These are phyloP conservation scores for Coniochaeta hoffmannii DNA, from an alignment of 2,329 filamentous ascomycete species.

Conservation along the genomic window DNA sequence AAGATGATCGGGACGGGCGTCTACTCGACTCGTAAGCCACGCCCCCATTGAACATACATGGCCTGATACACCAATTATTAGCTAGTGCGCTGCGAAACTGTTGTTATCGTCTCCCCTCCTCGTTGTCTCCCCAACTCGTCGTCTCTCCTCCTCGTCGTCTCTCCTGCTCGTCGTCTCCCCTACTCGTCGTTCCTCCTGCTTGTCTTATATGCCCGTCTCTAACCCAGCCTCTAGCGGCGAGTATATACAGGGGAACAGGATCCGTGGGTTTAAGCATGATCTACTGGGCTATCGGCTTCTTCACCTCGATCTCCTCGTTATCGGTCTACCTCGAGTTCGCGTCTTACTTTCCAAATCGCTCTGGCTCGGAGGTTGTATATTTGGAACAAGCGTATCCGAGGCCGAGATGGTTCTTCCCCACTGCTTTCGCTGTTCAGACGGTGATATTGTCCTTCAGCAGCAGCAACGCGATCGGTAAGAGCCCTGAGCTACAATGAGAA, in stretches of 20 bases:
- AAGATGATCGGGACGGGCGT: constrained; percentile 58
- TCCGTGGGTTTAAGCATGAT: constrained; percentile 56
- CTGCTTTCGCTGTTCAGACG: constrained; percentile 55
- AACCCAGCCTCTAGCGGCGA: constrained; percentile 34
- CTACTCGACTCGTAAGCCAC: constrained; percentile 50
- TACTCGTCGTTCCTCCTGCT: neutral
- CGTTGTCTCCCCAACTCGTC: too few relatives aligned
- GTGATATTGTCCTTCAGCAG: constrained; percentile 59
- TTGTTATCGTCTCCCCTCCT: too few relatives aligned
- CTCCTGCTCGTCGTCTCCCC: too few relatives aligned
- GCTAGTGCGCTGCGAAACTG: too few relatives aligned
- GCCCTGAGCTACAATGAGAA: neutral
- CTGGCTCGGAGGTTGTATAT: constrained; percentile 59
- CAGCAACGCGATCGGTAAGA: constrained; percentile 50
- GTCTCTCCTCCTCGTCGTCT: too few relatives aligned
- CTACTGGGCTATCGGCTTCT: constrained; percentile 56
- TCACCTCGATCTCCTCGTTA: constrained; percentile 48
- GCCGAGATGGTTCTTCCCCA: constrained; percentile 57
- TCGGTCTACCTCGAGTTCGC: constrained; percentile 57
- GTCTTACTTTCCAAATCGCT: constrained; percentile 59
- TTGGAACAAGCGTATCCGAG: constrained; percentile 61
- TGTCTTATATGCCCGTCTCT: neutral
- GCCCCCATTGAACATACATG: too few relatives aligned
- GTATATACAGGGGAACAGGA: constrained; percentile 51
- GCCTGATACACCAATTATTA: too few relatives aligned